phyloP scores from a whole-genome alignment of 768 basidiomycete species.

The Tulasnella calospora region DNA sequence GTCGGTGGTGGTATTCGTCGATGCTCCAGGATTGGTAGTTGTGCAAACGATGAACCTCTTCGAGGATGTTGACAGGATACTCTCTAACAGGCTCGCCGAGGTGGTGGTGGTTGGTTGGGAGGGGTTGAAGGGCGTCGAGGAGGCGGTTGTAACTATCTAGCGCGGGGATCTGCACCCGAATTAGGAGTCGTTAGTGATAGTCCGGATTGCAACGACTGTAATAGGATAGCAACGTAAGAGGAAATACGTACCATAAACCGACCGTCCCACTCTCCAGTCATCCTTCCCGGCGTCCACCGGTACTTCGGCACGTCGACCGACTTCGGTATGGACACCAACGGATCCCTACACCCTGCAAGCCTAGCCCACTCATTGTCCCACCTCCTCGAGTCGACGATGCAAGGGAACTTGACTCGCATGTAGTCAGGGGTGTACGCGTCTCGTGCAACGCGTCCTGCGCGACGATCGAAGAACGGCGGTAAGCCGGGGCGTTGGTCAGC shows the following conservation, averaged over 20 bases:
- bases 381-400: neutral
- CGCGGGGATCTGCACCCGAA: neutral
- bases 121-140: neutral
- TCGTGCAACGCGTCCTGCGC: neutral
- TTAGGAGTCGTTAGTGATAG: neutral
- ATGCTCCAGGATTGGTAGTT: slow-evolving; percentile 4
- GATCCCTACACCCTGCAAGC: slow-evolving; percentile 9
- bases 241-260: slow-evolving; percentile 22
- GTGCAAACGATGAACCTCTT: neutral
- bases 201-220: neutral
- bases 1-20: slow-evolving; percentile 4
- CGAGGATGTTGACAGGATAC: slow-evolving; percentile 5
- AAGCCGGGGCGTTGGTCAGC: neutral
- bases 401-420: slow-evolving; percentile 12
- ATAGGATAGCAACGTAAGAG: neutral
- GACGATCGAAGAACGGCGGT: neutral
- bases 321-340: neutral
- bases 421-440: slow-evolving; percentile 1
- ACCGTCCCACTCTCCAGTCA: slow-evolving; percentile 29
- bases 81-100: neutral
- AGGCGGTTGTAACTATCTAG: neutral
- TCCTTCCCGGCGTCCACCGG: slow-evolving; percentile 22
- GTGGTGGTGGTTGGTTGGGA: neutral
- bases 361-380: slow-evolving; percentile 16
- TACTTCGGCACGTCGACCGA: neutral